Base-by-base conservation (phyloP, 257 asterid genomes). In the Petrea volubilis region DNA sequence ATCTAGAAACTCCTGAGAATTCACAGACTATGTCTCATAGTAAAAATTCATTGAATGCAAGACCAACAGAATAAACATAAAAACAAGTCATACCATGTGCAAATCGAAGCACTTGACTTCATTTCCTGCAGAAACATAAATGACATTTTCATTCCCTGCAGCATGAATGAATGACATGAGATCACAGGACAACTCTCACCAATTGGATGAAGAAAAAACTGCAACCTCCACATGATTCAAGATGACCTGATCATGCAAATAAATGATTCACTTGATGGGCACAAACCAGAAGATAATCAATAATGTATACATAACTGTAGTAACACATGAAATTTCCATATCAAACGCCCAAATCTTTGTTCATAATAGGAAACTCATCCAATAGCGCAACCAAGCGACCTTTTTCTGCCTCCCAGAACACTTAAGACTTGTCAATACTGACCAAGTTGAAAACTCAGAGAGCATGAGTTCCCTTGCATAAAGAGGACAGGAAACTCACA, bases 81-180 rank as follows among this genome's bases (percentile, higher is more conserved):
- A 53, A 51, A 6, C 7, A 40, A 41, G 58, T 51, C 75, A 56
- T 87, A 95, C 98, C 96, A 88, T 73, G 58, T 78, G 84, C 79
- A 95, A 73, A 75, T 95, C 96, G 70, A 84, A 88, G 75, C 88
- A 83, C 56, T 90, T 87, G 79, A 90, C 82, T 80, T 84, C 96
- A 77, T 79, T 88, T 73, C 86, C 99, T 27, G 82, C 55, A 38
- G 97, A 88, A 38, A 77, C 83, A 78, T 84, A 92, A 17, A 95
- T 65, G 73, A 80, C 61, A 80, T 92, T 96, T 77, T 95, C 99
- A 80, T 83, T 90, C 64, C 95, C 99, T 95, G 92, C 78, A 79
- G 60, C 56, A 60, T 33, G 73, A 38, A 68, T 68, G 12, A 74
- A 72, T 21, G 28, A 38, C 12, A 68, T 38, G 12, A 68, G 62